These are phyloP conservation scores for Cystobasidium slooffiae DNA, from an alignment of 1,284 basidiomycete genomes.

Conservation along the genomic window DNA sequence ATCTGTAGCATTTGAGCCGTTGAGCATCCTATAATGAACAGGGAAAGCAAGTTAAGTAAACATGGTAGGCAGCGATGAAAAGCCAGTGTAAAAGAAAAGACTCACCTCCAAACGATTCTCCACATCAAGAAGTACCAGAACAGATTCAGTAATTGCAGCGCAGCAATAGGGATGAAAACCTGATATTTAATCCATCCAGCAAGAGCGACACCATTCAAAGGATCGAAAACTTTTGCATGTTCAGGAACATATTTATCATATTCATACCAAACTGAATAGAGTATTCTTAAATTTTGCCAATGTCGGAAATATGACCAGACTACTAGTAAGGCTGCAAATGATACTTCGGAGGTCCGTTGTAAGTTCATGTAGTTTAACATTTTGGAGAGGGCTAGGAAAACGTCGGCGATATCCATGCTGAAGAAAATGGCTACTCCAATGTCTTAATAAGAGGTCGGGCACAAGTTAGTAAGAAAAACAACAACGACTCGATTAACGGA, in stretches of 20 bases:
- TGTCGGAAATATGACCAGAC: slow-evolving; percentile 97
- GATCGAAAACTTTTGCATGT: slow-evolving; percentile 66
- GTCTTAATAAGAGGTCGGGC: slow-evolving; percentile 20
- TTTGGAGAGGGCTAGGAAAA: slow-evolving; percentile 66
- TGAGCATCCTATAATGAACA: slow-evolving; percentile 20
- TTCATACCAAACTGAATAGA: slow-evolving; percentile 84
- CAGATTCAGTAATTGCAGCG: slow-evolving; percentile 80
- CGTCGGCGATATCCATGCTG: slow-evolving; percentile 44
- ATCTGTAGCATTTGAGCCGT: slow-evolving; percentile 20
- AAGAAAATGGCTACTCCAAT: slow-evolving; percentile 41
- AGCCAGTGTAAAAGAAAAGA: neutral
- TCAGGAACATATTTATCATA: slow-evolving; percentile 69
- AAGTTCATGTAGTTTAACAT: slow-evolving; percentile 78
- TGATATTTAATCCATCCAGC: slow-evolving; percentile 69
- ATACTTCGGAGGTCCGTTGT: slow-evolving; percentile 64
- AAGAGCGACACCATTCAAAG: slow-evolving; percentile 71
- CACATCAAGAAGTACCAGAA: slow-evolving; percentile 88
- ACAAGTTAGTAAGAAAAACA: neutral
- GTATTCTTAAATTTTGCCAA: slow-evolving; percentile 83
- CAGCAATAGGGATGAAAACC: slow-evolving; percentile 72
- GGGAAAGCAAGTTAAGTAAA: slow-evolving; percentile 29
- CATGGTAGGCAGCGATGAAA: no score
- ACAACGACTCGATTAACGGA: no score
- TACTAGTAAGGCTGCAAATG: slow-evolving; percentile 71
- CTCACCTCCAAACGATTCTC: slow-evolving; percentile 67